phyloP scores from a whole-genome alignment of 108 stramenopile species.

The Skeletonema potamos region DNA sequence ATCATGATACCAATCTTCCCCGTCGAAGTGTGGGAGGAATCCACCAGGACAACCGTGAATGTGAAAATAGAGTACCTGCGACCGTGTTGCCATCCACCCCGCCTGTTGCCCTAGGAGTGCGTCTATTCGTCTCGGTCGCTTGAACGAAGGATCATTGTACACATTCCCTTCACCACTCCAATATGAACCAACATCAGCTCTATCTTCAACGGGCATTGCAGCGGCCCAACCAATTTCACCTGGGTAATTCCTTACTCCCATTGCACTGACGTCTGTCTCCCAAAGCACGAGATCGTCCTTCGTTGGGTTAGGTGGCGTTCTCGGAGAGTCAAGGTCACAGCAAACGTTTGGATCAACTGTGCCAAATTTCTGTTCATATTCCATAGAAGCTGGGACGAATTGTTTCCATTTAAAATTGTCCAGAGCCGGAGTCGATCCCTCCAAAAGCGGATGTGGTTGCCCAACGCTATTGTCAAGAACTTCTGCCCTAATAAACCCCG shows the following conservation, averaged over 20 bases:
- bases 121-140: slow-evolving; percentile 43
- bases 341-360: slow-evolving; percentile 61
- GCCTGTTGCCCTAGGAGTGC: slow-evolving; percentile 63
- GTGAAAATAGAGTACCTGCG: slow-evolving; percentile 65
- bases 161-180: slow-evolving; percentile 57
- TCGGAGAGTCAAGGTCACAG: slow-evolving; percentile 50
- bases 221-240: slow-evolving; percentile 44
- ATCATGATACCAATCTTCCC: slow-evolving; percentile 52
- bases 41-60: slow-evolving; percentile 58
- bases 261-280: slow-evolving; percentile 72
- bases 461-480: slow-evolving; percentile 31
- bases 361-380: slow-evolving; percentile 15
- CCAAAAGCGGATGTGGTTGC: slow-evolving; percentile 28
- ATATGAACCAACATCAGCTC: slow-evolving; percentile 58
- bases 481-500: slow-evolving; percentile 75
- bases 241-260: slow-evolving; percentile 60
- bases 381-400: slow-evolving; percentile 8
- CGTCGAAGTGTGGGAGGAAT: slow-evolving; percentile 75
- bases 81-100: slow-evolving; percentile 80
- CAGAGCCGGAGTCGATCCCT: slow-evolving; percentile 15
- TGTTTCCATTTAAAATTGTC: slow-evolving; percentile 40
- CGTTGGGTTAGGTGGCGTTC: slow-evolving; percentile 48
- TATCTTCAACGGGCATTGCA: slow-evolving; percentile 45
- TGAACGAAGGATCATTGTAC: slow-evolving; percentile 38
- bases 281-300: slow-evolving; percentile 63